Percentiles rank a stretch among this genome's conserved stretches.
phyloP scores from a whole-genome alignment of 1,284 basidiomycete species.

The Mycosarcoma maydis region DNA sequence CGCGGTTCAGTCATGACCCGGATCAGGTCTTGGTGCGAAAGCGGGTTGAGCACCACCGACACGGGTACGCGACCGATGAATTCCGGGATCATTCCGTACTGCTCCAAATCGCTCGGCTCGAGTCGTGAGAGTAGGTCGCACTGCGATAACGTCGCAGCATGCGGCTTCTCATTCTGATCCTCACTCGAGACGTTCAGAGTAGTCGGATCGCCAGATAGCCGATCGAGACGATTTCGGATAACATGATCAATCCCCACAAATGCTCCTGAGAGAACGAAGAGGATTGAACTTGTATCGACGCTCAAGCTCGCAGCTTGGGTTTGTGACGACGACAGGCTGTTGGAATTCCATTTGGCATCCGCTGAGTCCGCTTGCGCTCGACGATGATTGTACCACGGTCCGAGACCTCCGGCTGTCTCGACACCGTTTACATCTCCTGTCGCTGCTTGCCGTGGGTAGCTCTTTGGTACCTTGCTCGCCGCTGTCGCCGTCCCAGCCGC shows the following conservation, averaged over 20 bases:
- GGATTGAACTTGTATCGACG: conserved; percentile 76
- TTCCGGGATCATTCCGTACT: conserved; percentile 90
- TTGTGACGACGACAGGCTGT: not conserved
- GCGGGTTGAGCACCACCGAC: conserved; percentile 80
- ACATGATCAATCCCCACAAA: conserved; percentile 90
- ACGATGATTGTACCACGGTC: conserved; percentile 31
- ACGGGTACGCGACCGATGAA: conserved; percentile 90
- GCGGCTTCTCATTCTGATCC: no score
- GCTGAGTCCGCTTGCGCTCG: not conserved
- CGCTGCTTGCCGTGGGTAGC: not conserved
- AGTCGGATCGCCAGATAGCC: no score
- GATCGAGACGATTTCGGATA: conserved; percentile 53
- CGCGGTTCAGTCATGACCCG: conserved; percentile 89
- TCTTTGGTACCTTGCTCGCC: not conserved
- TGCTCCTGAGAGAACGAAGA: conserved; percentile 75
- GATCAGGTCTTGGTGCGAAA: conserved; percentile 80
- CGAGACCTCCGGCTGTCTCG: conserved; percentile 4
- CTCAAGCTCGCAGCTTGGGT: conserved; percentile 73
- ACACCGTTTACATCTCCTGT: not conserved
- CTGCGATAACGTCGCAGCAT: no score
- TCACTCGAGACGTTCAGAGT: no score
- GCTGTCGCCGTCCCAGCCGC: not conserved
- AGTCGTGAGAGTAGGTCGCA: conserved; percentile 18
- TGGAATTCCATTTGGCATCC: not conserved
- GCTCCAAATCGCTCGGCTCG: conserved; percentile 74